Evolutionary conservation across 179 eudicot species (phyloP).

Genomic region (Spinacia oleracea): DNA sequence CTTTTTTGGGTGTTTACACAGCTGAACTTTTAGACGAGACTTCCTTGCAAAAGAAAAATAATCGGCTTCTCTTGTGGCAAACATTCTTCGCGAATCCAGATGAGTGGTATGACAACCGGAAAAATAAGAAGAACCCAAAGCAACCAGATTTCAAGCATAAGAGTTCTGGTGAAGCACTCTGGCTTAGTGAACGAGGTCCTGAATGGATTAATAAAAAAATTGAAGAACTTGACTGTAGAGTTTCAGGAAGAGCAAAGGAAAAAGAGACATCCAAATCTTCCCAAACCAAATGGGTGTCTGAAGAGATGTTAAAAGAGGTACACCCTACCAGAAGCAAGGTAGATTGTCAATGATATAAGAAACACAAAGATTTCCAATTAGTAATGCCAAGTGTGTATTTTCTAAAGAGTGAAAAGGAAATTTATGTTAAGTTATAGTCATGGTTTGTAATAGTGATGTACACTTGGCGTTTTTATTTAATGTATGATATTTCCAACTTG

Average conservation of each 20-base stretch:
- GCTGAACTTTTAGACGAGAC: conserved; percentile 33
- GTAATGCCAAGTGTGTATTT: no score
- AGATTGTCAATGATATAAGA: no score
- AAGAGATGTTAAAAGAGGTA: conserved; percentile 15
- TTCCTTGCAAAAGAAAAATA: conserved; percentile 32
- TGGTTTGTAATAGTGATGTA: no score
- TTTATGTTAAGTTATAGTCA: no score
- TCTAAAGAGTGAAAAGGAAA: no score
- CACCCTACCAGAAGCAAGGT: no score
- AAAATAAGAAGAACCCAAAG: conserved; percentile 42
- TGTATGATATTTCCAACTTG: no score
- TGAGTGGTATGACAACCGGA: conserved; percentile 67
- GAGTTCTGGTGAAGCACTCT: conserved; percentile 66
- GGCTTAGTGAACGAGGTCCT: conserved; percentile 60
- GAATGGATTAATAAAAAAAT: conserved; percentile 70
- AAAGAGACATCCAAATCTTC: conserved; percentile 12
- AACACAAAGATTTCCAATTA: no score
- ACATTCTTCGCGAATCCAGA: conserved; percentile 61
- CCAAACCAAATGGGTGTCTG: conserved; percentile 28
- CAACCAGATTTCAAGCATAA: conserved; percentile 75
- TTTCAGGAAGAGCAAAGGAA: conserved; percentile 20
- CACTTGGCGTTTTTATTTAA: no score
- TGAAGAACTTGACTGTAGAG: conserved; percentile 45
- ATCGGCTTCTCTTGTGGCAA: conserved; percentile 64
- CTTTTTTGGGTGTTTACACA: neutral